phyloP scores from a whole-genome alignment of 169 alveolate species.

The Plasmodium vivax region DNA sequence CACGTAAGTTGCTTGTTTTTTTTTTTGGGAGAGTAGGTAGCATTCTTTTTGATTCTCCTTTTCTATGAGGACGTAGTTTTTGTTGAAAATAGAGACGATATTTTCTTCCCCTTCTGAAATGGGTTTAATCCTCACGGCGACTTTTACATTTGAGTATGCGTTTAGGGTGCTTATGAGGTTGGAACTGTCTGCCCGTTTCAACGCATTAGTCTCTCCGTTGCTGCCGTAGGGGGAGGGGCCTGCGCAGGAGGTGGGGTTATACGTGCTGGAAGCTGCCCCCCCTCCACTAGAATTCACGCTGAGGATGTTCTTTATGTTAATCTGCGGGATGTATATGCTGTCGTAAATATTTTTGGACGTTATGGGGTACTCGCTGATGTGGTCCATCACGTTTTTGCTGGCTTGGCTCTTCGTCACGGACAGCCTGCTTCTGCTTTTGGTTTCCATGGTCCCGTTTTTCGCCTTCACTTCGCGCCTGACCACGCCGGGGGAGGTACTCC shows the following conservation, averaged over 20 bases:
- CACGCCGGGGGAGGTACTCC: too few species aligned
- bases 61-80: conserved; percentile 59
- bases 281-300: not conserved
- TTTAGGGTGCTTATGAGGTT: conserved; percentile 47
- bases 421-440: conserved; percentile 1
- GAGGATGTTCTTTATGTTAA: conserved; percentile 33
- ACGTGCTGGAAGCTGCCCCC: not conserved
- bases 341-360: conserved; percentile 73
- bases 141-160: conserved; percentile 69
- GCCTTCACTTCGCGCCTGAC: not conserved
- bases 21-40: conserved; percentile 83
- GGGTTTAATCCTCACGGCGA: conserved; percentile 73
- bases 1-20: conserved; percentile 88
- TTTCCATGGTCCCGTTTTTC: conserved; percentile 6
- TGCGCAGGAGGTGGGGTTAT: not conserved
- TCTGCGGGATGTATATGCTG: conserved; percentile 73
- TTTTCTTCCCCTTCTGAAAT: conserved; percentile 55
- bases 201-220: not conserved
- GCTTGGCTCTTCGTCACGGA: not conserved
- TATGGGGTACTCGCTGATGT: conserved; percentile 52
- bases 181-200: conserved; percentile 4
- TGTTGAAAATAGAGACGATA: conserved; percentile 68
- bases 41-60: conserved; percentile 77
- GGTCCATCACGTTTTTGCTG: conserved; percentile 11
- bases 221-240: not conserved